Evolutionary conservation across 108 stramenopile species (phyloP).

Genomic region (Stephanodiscus triporus): DNA sequence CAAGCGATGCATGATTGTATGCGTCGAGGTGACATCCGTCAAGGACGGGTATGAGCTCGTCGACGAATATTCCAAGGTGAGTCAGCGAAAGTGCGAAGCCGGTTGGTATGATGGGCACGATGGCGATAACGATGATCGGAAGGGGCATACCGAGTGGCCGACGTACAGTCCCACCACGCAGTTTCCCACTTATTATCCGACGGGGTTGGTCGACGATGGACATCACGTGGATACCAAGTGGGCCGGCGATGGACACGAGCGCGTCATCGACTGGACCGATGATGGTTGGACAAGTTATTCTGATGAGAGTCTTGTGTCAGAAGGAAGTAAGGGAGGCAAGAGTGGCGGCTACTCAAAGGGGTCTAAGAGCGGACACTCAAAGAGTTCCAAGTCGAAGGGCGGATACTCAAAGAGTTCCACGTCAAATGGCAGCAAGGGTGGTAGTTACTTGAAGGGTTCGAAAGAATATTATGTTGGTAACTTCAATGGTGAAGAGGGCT

Average conservation of each 20-base stretch:
- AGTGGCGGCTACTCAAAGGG: no score
- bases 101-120: background rate
- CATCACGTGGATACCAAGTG: background rate
- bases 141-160: background rate
- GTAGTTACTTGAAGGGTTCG: no score
- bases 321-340: no score
- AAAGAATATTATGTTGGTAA: no score
- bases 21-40: slow-evolving; percentile 5
- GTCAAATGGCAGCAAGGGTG: background rate
- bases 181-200: background rate
- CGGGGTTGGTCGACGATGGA: background rate
- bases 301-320: background rate
- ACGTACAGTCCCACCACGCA: background rate
- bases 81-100: slow-evolving; percentile 1
- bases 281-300: no score
- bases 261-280: background rate
- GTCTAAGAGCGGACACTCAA: background rate
- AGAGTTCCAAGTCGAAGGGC: background rate
- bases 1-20: background rate
- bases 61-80: background rate
- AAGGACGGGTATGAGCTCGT: no score
- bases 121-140: background rate
- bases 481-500: background rate
- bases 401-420: background rate
- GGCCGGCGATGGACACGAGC: background rate